Evolutionary conservation across 441 rosid species (phyloP).

Genomic region (Populus hybrid): DNA sequence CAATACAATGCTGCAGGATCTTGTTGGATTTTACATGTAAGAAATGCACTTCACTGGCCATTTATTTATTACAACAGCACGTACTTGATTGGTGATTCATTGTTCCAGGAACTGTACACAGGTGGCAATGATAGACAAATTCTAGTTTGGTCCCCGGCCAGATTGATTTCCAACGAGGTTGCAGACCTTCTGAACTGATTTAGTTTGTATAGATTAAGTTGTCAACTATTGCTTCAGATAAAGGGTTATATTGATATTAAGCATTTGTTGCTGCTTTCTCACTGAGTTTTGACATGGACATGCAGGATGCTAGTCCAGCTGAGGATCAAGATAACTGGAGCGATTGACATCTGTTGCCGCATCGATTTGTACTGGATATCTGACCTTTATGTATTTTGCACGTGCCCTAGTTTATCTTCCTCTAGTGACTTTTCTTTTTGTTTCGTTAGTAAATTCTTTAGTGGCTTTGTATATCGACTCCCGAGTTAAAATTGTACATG

Average conservation of each 20-base stretch:
- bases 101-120: constrained; percentile 72
- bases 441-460: neutral
- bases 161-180: constrained; percentile 35
- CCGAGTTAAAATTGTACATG: neutral
- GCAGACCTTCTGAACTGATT: constrained; percentile 24
- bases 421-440: neutral
- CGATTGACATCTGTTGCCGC: constrained; percentile 30
- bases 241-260: neutral
- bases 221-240: neutral
- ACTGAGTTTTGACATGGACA: constrained; percentile 3
- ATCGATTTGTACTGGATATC: neutral
- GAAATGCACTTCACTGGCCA: neutral
- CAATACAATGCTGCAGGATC: neutral
- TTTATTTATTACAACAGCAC: neutral
- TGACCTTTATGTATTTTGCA: neutral
- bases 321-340: constrained; percentile 64
- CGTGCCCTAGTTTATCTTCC: neutral
- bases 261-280: neutral
- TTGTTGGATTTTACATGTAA: neutral
- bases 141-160: constrained; percentile 82
- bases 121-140: constrained; percentile 82
- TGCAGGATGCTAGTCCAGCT: constrained; percentile 36
- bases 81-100: constrained; percentile 17
- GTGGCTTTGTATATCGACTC: neutral
- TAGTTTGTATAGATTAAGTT: neutral